Evolutionary conservation across 495 filamentous ascomycete species (phyloP).

Genomic region (Talaromyces liani): DNA sequence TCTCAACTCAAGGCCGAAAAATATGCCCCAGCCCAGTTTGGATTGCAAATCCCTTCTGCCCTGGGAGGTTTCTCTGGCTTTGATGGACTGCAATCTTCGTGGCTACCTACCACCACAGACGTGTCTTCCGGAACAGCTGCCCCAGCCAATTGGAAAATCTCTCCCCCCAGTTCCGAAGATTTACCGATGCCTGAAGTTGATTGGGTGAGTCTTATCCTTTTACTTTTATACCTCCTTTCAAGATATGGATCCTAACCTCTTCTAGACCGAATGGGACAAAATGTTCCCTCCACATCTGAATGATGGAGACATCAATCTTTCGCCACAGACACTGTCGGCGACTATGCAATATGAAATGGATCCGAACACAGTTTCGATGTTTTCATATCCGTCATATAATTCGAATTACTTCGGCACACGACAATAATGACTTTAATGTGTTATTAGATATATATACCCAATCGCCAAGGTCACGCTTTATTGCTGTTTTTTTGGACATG

Average conservation of each 20-base stretch:
- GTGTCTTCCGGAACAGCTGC: not conserved
- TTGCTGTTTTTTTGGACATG: not conserved
- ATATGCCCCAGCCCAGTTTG: not conserved
- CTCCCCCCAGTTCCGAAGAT: constrained; percentile 9
- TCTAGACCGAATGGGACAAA: constrained; percentile 13
- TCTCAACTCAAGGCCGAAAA: not conserved
- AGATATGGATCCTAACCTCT: not conserved
- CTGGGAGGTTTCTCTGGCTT: not conserved
- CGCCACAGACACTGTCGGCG: constrained; percentile 1
- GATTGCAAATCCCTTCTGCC: not conserved
- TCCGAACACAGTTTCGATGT: not conserved
- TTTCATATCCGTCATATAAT: constrained; percentile 4
- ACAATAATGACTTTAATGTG: not conserved
- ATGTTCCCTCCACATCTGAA: constrained; percentile 14
- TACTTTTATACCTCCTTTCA: not conserved
- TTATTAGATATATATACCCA: not conserved
- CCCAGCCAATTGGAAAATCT: not conserved
- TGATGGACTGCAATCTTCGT: not conserved
- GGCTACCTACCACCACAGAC: not conserved
- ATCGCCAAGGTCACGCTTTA: not conserved
- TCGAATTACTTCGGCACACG: not conserved
- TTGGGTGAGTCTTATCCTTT: constrained; percentile 14
- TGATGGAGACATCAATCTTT: constrained; percentile 13
- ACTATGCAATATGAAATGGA: constrained; percentile 2
- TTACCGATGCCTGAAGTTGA: constrained; percentile 16